Base-by-base conservation (phyloP, 106 monocot genomes). In the Acorus calamus region DNA sequence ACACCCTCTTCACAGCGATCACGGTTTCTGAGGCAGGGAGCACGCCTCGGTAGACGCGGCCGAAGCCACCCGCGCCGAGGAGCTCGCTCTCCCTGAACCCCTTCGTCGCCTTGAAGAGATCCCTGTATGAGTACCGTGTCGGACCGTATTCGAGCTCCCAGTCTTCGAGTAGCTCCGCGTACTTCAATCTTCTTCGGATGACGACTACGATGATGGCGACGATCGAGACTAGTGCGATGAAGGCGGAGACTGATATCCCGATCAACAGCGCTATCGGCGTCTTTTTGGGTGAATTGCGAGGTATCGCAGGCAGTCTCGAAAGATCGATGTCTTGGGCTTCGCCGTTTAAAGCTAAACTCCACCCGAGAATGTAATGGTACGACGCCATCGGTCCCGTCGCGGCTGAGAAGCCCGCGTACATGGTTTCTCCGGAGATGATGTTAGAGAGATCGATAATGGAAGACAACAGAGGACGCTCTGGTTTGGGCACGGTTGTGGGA, bases 381-480 rank as follows among this genome's bases (percentile, higher is more conserved):
- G 57, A 47, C 2, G 8, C n/a, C 4, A 66, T 42, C 11, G 54
- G 5, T 3, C 55, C 66, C 2, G 67, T 57, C 4, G 53, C 42
- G 8, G 66, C 53, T 5, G 66, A 66, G 52, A 66, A 66, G 7
- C 66, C 66, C 43, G 55, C 66, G 6, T 66, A 66, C 53, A 66
- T 54, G 42, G 9, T 4, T 8, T 66, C 66, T 46, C 28, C 28
- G 28, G 4, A 2, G 42, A 50, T 9, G 44, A 66, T 28, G 43
- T 44, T 8, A 42, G 66, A 54, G 41, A 66, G 66, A 12, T 66
- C 11, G 2, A 66, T 14, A 7, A 42, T 2, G 4, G 53, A 9
- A 11, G 66, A 53, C 44, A 54, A 3, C 52, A 66, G 53, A 2
- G 66, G 53, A 11, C 42, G 4, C 4, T 44, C 10, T 3, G 66